A percentile compares a stretch with the other conserved stretches of the same genome.
These are phyloP conservation scores for Panaeolus cyanescens DNA, from an alignment of 768 basidiomycete species.

Conservation along the genomic window DNA sequence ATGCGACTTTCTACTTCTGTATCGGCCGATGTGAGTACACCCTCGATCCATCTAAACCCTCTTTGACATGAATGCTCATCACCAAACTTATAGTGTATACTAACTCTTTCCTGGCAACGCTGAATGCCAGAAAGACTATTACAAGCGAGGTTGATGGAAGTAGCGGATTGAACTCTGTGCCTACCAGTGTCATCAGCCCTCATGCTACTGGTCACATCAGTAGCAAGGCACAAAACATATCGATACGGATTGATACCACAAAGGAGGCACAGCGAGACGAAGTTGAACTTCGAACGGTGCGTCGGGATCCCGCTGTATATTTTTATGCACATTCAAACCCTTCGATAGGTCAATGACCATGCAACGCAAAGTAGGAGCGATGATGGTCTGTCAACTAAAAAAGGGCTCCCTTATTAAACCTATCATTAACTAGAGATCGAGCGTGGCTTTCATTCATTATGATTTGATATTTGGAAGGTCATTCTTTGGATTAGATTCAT, in stretches of 20 bases:
- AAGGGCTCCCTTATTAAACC: neutral
- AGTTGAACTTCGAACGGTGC: neutral
- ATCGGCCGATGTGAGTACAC: constrained; percentile 50
- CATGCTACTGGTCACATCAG: neutral
- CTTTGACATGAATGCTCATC: neutral
- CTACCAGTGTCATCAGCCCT: neutral
- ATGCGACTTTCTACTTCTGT: constrained; percentile 54
- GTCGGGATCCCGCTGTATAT: neutral
- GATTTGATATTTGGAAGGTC: too few species aligned
- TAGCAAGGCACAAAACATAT: constrained; percentile 1
- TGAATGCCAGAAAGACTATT: constrained; percentile 3
- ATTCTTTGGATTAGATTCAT: neutral
- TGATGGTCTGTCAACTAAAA: neutral
- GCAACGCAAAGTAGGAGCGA: neutral
- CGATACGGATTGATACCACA: constrained; percentile 5
- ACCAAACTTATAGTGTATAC: neutral
- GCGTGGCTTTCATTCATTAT: too few species aligned
- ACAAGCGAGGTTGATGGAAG: neutral
- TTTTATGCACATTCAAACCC: too few species aligned
- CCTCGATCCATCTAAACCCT: too few species aligned
- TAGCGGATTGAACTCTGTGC: neutral
- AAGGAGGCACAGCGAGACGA: neutral
- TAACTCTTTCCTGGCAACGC: constrained; percentile 6
- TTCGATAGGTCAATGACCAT: neutral
- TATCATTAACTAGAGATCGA: too few species aligned